Base-by-base conservation (phyloP, 768 basidiomycete species). In the Pulveroboletus sp. region DNA sequence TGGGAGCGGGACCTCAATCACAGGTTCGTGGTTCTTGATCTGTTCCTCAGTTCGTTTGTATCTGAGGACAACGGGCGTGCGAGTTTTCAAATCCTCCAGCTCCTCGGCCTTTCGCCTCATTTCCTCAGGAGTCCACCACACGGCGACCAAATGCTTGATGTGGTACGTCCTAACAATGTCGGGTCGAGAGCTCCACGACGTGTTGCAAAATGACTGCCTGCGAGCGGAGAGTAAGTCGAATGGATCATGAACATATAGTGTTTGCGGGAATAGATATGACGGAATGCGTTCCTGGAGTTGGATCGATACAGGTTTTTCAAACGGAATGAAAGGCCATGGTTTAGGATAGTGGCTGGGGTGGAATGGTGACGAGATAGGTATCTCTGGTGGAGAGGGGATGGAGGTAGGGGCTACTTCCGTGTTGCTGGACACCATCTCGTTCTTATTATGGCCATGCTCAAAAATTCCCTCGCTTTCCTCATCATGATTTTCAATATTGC, bases 161-260 rank as follows among this genome's bases (percentile, higher is more conserved):
- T 27, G 5, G 25, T 27, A 27, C 9, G 9, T 27, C 9, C 9
- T 5, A 5, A 27, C 9, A 9, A 9, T 9, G 25, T 9, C 25
- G 25, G 61, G 51, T 51, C 53, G 65, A 2, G 65, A 55, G 1
- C 36, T 55, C 70, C 73, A 72, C 3, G 53, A 39, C 4, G 27
- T 29, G 27, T 29, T 27, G 25, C 24, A 45, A 4, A 43, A 31
- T 1, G 24, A 6, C 29, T 9, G 40, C 8, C 38, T 0, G 23
- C 14, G 6, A 16, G 64, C 64, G 21, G 47, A 16, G 27, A 75
- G 66, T 8, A 71, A 35, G 44, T 59, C 55, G 53, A 64, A 75
- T 0, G 76, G 75, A 46, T 76, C 75, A 46, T 77, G 75, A 1
- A 77, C 72, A 20, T 71, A 51, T 9, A 78, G 62, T 17, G 56